Conservation (phyloP, 345 rosid genomes). For the Salix dunnii region DNA sequence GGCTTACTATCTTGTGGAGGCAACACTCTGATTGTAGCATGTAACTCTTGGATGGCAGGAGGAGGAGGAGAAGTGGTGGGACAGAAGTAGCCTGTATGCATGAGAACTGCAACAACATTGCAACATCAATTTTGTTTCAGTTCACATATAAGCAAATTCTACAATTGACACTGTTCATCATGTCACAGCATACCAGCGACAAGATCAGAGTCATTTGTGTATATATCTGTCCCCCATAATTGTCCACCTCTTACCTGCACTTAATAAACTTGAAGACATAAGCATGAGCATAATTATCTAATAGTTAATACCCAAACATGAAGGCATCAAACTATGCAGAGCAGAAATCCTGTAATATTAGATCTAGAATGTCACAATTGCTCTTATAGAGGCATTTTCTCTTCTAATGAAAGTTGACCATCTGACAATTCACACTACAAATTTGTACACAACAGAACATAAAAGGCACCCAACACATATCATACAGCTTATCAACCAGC, state of each 20-base stretch:
- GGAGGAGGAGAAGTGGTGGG: slow-evolving; percentile 98
- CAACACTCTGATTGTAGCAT: slow-evolving; percentile 74
- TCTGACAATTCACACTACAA: background rate
- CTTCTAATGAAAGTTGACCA: background rate
- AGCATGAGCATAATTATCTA: background rate
- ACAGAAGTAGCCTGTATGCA: slow-evolving; percentile 99
- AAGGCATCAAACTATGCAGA: background rate
- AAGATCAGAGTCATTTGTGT: slow-evolving; percentile 97
- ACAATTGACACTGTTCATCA: background rate
- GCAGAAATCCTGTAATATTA: background rate
- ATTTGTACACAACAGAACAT: background rate
- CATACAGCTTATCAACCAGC: background rate
- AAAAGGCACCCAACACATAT: background rate
- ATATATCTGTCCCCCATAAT: slow-evolving; percentile 96
- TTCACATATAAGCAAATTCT: slow-evolving; percentile 8
- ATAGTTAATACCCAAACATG: background rate
- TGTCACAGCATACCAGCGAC: slow-evolving; percentile 71
- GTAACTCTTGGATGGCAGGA: slow-evolving; percentile 86
- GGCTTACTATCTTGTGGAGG: slow-evolving; percentile 90
- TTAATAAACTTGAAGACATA: slow-evolving; percentile 17
- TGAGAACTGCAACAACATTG: slow-evolving; percentile 65
- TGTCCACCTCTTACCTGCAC: slow-evolving; percentile 96
- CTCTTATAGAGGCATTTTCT: background rate
- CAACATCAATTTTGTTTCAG: slow-evolving; percentile 16
- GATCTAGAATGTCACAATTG: background rate